Evolutionary conservation across 179 eudicot genomes (phyloP).

Genomic region (Amaranthus tricolor): DNA sequence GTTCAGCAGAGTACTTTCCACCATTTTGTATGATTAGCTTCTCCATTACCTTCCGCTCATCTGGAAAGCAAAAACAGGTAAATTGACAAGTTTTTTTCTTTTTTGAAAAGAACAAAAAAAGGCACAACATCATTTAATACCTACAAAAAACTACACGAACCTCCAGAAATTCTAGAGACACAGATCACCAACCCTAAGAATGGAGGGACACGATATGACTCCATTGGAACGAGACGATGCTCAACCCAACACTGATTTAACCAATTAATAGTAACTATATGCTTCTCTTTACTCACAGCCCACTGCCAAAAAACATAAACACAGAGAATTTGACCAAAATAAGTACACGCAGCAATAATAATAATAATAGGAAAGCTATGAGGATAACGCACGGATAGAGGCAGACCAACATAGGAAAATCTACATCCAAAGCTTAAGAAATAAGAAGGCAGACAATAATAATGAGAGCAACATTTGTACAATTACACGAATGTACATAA

Average conservation of each 20-base stretch:
- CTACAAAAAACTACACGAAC: constrained; percentile 35
- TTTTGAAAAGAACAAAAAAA: not conserved
- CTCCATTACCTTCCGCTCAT: constrained; percentile 87
- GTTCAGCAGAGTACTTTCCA: constrained; percentile 94
- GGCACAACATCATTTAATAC: constrained; percentile 11
- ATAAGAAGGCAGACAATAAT: not conserved
- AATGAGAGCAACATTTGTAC: not conserved
- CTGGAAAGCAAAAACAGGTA: constrained; percentile 30
- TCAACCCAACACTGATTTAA: constrained; percentile 95
- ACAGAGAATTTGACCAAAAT: constrained; percentile 1
- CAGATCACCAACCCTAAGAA: constrained; percentile 80
- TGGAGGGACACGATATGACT: constrained; percentile 78
- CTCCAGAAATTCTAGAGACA: constrained; percentile 81
- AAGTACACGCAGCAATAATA: not conserved
- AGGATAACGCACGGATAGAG: not conserved
- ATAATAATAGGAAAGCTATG: not conserved
- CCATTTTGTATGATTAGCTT: constrained; percentile 79
- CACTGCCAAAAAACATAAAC: constrained; percentile 53
- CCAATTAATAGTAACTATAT: constrained; percentile 80
- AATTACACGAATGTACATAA: not conserved
- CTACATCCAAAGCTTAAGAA: not conserved
- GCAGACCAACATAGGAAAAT: not conserved
- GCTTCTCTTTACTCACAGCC: constrained; percentile 82
- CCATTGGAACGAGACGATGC: constrained; percentile 93
- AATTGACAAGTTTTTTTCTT: not conserved